Conservation (phyloP, 192 early-diverging fungal genomes). For the Coemansia sp. region DNA sequence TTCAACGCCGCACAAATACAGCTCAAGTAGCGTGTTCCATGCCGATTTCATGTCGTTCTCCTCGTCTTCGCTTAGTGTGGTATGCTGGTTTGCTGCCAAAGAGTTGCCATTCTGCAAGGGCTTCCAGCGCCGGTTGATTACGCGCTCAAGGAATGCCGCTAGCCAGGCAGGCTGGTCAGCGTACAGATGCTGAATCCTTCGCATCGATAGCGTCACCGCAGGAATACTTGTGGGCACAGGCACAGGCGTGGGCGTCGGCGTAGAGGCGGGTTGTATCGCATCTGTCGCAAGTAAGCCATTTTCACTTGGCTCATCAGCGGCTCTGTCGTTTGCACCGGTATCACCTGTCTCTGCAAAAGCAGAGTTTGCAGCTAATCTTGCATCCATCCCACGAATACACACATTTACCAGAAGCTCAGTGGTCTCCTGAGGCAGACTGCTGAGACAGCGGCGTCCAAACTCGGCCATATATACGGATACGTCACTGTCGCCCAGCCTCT, state of each 20-base stretch:
- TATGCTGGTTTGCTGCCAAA: not conserved
- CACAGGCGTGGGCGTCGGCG: not conserved
- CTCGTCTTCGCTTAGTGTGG: conserved; percentile 22
- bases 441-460: conserved; percentile 42
- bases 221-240: too few relatives aligned
- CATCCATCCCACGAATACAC: conserved; percentile 39
- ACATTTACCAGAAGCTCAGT: conserved; percentile 45
- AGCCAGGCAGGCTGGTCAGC: conserved; percentile 79
- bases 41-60: conserved; percentile 67
- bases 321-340: not conserved
- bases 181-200: conserved; percentile 86
- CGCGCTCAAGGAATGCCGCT: conserved; percentile 78
- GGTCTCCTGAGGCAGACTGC: conserved; percentile 37
- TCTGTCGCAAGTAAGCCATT: not conserved
- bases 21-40: conserved; percentile 90
- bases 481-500: conserved; percentile 39
- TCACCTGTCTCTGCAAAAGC: not conserved
- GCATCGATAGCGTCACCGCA: conserved; percentile 35
- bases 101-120: not conserved
- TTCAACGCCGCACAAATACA: conserved; percentile 68
- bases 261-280: too few relatives aligned
- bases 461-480: conserved; percentile 33
- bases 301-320: not conserved
- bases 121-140: conserved; percentile 60
- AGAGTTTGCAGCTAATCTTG: conserved; percentile 6